Evolutionary conservation across 1,284 basidiomycete species (phyloP), one percentile per base, ranked within the genome.

Genomic region (Ceratobasidium theobromae): DNA sequence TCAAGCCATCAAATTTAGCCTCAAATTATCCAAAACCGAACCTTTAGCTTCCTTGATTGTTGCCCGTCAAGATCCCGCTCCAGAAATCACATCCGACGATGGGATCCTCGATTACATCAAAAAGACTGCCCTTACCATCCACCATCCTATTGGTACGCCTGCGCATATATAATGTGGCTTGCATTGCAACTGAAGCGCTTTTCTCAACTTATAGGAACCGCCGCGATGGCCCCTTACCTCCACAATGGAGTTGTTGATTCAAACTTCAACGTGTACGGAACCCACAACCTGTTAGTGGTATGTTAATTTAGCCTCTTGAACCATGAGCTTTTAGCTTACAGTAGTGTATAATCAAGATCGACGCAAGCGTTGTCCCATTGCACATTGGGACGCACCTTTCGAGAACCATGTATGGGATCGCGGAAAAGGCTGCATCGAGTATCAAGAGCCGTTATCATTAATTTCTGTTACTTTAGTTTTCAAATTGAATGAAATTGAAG

Each of bases 191-290:
- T 21, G 12, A 23, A 9, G 8, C 45, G 6, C 2, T 25, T 30
- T 62, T 21, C 16, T 25, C 3, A 8, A 23, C 5, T 33, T 12
- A 14, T 43, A 64, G 60, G 60, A 12, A 73, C 76, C 16, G 70
- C 71, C 14, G 70, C 72, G 4, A 74, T 76, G 74, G 70, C 74
- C 16, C 75, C 76, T 3, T 67, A 70, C 14, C 57, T 68, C 40
- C 43, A 74, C 54, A 75, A 76, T 38, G 76, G 76, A 67, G 76
- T 77, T 11, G 76, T 77, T 30, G 72, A 74, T 71, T 2, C 71
- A 2, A 65, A 67, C 48, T 69, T 77, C 32, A 71, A 69, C 53
- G 76, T 77, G 8, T 75, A 77, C 70, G 76, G 75, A 49, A 77
- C 76, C 5, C 60, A 53, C 71, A 74, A 71, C 73, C 71, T 68